Base-by-base conservation (phyloP, 1,284 basidiomycete genomes). In the Fistulinella cinereoalba region DNA sequence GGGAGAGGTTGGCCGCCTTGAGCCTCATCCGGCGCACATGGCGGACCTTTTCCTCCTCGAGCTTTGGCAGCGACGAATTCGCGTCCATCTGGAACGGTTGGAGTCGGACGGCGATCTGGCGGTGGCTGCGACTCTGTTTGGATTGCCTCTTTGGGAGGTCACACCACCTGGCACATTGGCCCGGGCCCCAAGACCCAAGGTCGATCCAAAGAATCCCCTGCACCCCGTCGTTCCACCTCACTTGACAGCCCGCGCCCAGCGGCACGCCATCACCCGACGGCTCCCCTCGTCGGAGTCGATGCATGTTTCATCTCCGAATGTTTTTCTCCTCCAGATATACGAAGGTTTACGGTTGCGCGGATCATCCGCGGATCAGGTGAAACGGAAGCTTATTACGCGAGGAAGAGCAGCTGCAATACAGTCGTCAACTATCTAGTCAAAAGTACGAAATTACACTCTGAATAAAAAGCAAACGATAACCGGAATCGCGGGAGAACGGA, bases 1-100 rank as follows among this genome's bases (percentile, higher is more conserved):
- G 67, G 15, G 67, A 70, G 24, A 67, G 53, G 60, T 87, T 88
- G 40, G 75, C 66, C 29, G 75, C 65, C 60, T 75, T 84, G 52
- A 87, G 72, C 40, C 73, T 76, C 24, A 68, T 64, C 49, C 85
- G 79, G 56, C 79, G 82, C 41, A 62, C 66, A 46, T 76, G 68
- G 39, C 81, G 80, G 46, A 67, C 68, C 44, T 71, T 75, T 64
- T 88, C 85, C 46, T 88, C 86, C 37, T 88, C 85, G 21, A 61
- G 52, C 58, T 74, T 80, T 16, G 67, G 13, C 7, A 58, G 28
- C 3, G 56, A 44, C 6, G 57, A 47, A 27, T n/a, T n/a, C n/a
- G 37, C 8, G 6, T 61, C 66, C 52, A 62, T 64, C 34, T 15
- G 10, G 27, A n/a, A 25, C 33, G n/a, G 38, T 48, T 39, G 43